Evolutionary conservation across 768 basidiomycete genomes (phyloP).

Genomic region (Cystofilobasidium macerans): DNA sequence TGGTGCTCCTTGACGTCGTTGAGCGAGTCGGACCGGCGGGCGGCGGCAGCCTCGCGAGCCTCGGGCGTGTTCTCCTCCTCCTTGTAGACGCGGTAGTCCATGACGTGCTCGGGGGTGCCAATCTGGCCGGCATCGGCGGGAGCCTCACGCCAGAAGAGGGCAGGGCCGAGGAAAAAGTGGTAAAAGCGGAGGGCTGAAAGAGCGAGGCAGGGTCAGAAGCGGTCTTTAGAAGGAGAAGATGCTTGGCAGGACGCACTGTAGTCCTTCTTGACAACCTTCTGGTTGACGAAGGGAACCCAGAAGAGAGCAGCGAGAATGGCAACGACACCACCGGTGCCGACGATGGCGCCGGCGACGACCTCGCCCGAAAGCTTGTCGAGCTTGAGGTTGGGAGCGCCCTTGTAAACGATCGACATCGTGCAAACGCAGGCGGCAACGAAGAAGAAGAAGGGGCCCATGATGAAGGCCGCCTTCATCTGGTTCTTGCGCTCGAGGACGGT

Average conservation of each 20-base stretch:
- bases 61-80: constrained; percentile 3
- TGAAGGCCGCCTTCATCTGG: constrained; percentile 35
- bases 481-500: constrained; percentile 38
- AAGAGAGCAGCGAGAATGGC: constrained; percentile 38
- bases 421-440: constrained; percentile 34
- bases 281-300: constrained; percentile 42
- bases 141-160: constrained; percentile 38
- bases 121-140: constrained; percentile 35
- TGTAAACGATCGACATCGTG: constrained; percentile 41
- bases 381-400: constrained; percentile 40
- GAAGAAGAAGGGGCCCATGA: constrained; percentile 34
- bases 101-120: constrained; percentile 30
- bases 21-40: neutral
- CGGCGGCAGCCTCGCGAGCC: neutral
- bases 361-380: constrained; percentile 35
- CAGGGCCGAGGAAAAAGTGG: constrained; percentile 42
- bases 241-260: constrained; percentile 31
- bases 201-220: neutral
- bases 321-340: constrained; percentile 38
- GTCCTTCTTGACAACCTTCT: constrained; percentile 41
- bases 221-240: too few species aligned
- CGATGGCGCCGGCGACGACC: constrained; percentile 38
- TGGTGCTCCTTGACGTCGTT: constrained; percentile 6
- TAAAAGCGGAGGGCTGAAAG: constrained; percentile 36
- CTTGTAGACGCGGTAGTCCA: constrained; percentile 36